Conservation (phyloP, 495 filamentous ascomycete species). For the Penicillium flavigenum region DNA sequence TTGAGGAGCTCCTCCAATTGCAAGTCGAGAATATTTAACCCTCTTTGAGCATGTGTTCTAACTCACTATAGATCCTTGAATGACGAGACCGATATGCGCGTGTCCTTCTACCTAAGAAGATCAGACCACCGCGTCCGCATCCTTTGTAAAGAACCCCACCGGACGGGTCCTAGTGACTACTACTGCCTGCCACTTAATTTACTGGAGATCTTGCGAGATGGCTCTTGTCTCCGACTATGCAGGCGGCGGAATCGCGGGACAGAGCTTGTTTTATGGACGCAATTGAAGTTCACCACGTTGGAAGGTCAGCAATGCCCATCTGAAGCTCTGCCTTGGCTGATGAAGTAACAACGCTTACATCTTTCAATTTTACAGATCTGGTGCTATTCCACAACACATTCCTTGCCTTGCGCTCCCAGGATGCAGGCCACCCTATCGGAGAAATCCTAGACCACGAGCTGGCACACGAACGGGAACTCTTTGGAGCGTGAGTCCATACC, state of each 20-base stretch:
- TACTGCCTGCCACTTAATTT: slow-evolving; percentile 53
- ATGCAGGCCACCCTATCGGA: slow-evolving; percentile 50
- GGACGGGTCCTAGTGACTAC: slow-evolving; percentile 38
- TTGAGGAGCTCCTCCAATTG: slow-evolving; percentile 47
- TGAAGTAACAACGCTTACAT: background rate
- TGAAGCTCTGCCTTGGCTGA: background rate
- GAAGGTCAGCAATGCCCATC: slow-evolving; percentile 47
- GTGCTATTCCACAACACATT: slow-evolving; percentile 79
- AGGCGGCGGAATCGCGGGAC: slow-evolving; percentile 44
- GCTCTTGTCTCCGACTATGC: slow-evolving; percentile 55
- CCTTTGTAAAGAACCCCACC: slow-evolving; percentile 49
- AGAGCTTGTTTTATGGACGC: slow-evolving; percentile 54
- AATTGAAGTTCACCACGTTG: slow-evolving; percentile 56
- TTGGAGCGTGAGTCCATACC: slow-evolving; percentile 58
- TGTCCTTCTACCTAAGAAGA: slow-evolving; percentile 56
- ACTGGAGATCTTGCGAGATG: slow-evolving; percentile 53
- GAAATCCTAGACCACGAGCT: slow-evolving; percentile 60
- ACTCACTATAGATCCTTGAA: slow-evolving; percentile 35
- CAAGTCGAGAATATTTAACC: slow-evolving; percentile 24
- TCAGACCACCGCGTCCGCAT: slow-evolving; percentile 57
- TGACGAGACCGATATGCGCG: slow-evolving; percentile 47
- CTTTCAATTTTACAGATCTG: slow-evolving; percentile 52
- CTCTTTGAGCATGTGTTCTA: background rate
- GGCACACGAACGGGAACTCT: slow-evolving; percentile 62
- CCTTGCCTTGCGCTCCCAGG: slow-evolving; percentile 70